Evolutionary conservation across 768 basidiomycete species (phyloP), one percentile per base, ranked within the genome.

Genomic region (Epithele typhae): DNA sequence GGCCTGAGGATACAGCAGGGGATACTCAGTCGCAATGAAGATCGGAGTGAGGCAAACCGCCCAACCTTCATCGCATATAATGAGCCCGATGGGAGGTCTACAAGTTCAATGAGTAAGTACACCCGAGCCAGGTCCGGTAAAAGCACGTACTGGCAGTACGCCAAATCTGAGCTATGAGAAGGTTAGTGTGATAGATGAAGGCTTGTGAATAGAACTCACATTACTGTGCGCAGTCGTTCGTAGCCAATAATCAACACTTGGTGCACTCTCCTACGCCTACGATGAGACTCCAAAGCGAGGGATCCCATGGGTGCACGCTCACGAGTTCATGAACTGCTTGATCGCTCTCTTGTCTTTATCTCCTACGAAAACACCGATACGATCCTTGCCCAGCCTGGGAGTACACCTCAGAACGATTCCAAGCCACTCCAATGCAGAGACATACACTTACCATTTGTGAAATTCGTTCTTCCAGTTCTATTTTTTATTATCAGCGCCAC

Each of bases 381-480:
- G 71, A 53, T 79, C 76, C 39, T 72, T 68, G 17, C 79, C 76
- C 24, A 80, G 62, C 79, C 78, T 79, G 40, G 5, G 30, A 32
- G 15, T 14, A 14, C n/a, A 8, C 8, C 7, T 32, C 3, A 24
- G 17, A 46, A 17, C n/a, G n/a, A n/a, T n/a, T n/a, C n/a, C n/a
- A n/a, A n/a, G n/a, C n/a, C n/a, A n/a, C n/a, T n/a, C n/a, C n/a
- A n/a, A n/a, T n/a, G n/a, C 15, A 10, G 6, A 27, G 15, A 12
- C 4, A 19, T 24, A 4, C 9, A 39, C 40, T 2, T 69, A 82
- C 94, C 96, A 99, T 70, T 98, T 98, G 56, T 85, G 76, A 60
- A 99, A 92, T 64, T 99, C 96, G 34, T 81, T 83, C 62, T 81
- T 86, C 96, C 96, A 99, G 61, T 97, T 98, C 84, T 95, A 59